phyloP scores from a whole-genome alignment of 257 asterid species.

The Penstemon davidsonii region DNA sequence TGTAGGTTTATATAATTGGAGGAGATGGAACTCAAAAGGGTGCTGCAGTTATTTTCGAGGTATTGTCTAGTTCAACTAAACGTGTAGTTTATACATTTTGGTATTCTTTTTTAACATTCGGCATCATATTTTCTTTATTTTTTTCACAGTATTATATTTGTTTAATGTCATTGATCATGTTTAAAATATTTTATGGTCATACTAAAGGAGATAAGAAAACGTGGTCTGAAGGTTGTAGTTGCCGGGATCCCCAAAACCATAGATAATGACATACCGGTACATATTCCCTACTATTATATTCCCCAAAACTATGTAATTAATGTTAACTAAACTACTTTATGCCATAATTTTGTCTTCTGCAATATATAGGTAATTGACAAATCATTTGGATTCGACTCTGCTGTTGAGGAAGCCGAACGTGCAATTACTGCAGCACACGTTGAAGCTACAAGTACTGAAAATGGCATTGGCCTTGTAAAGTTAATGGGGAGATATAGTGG shows the following conservation, averaged over 20 bases:
- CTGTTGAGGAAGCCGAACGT: conserved; percentile 98
- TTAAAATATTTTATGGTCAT: conserved; percentile 1
- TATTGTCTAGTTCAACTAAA: conserved; percentile 23
- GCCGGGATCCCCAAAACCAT: conserved; percentile 90
- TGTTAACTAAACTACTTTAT: not conserved
- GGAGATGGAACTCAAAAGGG: conserved; percentile 98
- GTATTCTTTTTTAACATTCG: not conserved
- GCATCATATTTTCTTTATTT: not conserved
- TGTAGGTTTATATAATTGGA: conserved; percentile 85
- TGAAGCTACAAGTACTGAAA: conserved; percentile 90
- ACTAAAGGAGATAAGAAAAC: conserved; percentile 71
- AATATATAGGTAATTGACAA: conserved; percentile 70
- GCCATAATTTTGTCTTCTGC: conserved; percentile 15
- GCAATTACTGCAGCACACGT: conserved; percentile 97
- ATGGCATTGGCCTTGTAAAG: conserved; percentile 90
- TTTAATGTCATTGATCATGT: not conserved
- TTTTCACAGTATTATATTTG: not conserved
- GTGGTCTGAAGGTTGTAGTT: conserved; percentile 84
- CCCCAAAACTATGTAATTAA: conserved; percentile 6
- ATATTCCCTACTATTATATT: not conserved
- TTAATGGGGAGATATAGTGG: conserved; percentile 92
- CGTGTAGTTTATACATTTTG: not conserved
- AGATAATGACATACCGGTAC: conserved; percentile 92
- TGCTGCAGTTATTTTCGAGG: conserved; percentile 89
- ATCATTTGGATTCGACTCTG: conserved; percentile 92